Base-by-base conservation (phyloP, 345 rosid species). In the Lagerstroemia speciosa region DNA sequence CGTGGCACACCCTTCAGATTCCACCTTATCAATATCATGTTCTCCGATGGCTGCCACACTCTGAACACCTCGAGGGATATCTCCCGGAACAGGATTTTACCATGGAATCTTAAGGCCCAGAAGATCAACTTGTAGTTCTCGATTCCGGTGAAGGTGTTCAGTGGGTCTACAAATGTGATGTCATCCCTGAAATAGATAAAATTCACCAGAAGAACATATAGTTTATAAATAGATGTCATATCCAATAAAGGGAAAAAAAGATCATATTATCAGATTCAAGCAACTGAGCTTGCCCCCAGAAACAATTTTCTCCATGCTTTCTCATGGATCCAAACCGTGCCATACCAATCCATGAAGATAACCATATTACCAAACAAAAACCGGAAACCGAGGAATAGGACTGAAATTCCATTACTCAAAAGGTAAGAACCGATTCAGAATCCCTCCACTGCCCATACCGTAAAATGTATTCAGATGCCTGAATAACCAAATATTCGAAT, bases 21-120 rank as follows among this genome's bases (percentile, higher is more conserved):
- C 98, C 98, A 93, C 84, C 98, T 85, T 53, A 93, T 86, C 32
- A 91, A 75, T 70, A 93, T 93, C 78, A 86, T 85, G 74, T 91
- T 89, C 83, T 93, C 98, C 41, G 97, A 93, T 66, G 98, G 98
- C 76, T 93, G 96, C 98, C 98, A 93, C 40, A 89, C 78, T 84
- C 97, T 87, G 65, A 72, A 84, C 15, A 93, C 81, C 71, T 91
- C 97, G 15, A 93, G 83, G 5, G 94, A 86, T 65, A 93, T 89
- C 46, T 93, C 95, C 19, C 85, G 86, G 70, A 92, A 88, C 45
- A 93, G 75, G 46, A 93, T 80, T 75, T 80, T 90, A n/a, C 97
- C 97, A 71, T 93, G 96, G 78, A 93, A 88, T 63, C 90, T 85
- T 69, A 88, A 75, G 24, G 98, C 92, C 98, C 98, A 90, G 76